phyloP scores from a whole-genome alignment of 768 basidiomycete genomes.

The Termitomyces sp. region DNA sequence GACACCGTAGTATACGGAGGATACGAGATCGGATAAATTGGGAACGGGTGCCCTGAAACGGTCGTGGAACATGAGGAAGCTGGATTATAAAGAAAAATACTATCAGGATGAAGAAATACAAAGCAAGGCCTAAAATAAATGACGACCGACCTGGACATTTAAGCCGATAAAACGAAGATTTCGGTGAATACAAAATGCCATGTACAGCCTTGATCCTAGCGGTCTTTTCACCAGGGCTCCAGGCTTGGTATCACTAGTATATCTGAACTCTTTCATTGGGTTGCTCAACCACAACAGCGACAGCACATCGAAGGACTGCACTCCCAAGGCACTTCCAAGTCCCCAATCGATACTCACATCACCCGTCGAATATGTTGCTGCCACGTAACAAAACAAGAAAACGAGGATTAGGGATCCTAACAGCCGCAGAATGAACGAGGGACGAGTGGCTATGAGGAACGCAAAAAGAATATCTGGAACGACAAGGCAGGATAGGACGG shows the following conservation, averaged over 20 bases:
- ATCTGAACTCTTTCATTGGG: conserved; percentile 7
- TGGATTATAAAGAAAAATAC: neutral
- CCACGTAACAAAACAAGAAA: conserved; percentile 1
- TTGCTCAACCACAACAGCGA: conserved; percentile 2
- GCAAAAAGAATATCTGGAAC: conserved; percentile 4
- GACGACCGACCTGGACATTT: conserved; percentile 3
- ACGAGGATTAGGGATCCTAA: conserved; percentile 1
- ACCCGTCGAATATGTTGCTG: conserved; percentile 4
- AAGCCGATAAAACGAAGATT: conserved; percentile 4
- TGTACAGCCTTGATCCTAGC: neutral
- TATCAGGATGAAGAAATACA: neutral
- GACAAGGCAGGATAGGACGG: neutral
- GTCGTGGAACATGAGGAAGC: neutral
- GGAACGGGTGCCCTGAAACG: conserved; percentile 1
- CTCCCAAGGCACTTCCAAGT: conserved; percentile 1
- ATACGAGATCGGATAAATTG: conserved; percentile 4
- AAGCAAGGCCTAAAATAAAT: neutral
- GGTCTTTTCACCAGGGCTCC: neutral
- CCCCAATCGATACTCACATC: neutral
- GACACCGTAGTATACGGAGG: neutral
- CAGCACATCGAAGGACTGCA: neutral
- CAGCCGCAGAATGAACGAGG: conserved; percentile 1
- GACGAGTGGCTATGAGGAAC: conserved; percentile 3
- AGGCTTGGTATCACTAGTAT: neutral
- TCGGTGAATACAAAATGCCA: neutral